A percentile compares a stretch with the other conserved stretches of the same genome.
phyloP scores from a whole-genome alignment of 768 basidiomycete genomes.

The Phylloporus rhodoxanthus region DNA sequence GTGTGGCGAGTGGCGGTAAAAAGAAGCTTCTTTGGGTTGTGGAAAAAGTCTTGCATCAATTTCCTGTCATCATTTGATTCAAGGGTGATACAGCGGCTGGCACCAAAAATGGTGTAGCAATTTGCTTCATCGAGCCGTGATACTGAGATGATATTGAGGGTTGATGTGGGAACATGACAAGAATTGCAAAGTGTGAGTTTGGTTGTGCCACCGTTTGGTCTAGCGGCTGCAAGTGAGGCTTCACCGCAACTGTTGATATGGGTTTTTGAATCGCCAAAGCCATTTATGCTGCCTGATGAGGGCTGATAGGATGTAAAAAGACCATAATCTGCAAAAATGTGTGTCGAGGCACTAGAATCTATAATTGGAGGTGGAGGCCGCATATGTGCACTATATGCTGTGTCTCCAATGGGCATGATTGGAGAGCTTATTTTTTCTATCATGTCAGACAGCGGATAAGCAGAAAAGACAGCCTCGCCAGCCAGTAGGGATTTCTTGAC shows the following conservation, averaged over 20 bases:
- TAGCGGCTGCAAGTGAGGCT: background rate
- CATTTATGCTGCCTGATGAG: background rate
- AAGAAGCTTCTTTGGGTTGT: background rate
- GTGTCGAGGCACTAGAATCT: background rate
- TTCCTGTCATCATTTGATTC: background rate
- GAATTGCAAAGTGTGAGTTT: background rate
- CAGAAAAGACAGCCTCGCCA: background rate
- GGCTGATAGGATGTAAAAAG: background rate
- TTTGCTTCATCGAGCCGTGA: background rate
- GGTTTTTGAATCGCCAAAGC: background rate
- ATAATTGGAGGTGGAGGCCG: background rate
- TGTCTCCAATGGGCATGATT: background rate
- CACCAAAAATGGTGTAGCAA: background rate
- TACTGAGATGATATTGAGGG: background rate
- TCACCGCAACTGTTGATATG: background rate
- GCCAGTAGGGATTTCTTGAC: background rate
- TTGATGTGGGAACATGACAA: background rate
- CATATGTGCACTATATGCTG: background rate
- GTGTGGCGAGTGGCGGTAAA: background rate
- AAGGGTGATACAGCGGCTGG: background rate
- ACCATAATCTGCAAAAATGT: background rate
- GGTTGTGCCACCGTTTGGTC: background rate
- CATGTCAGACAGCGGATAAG: background rate
- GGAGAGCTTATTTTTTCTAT: background rate
- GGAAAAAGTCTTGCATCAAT: background rate